Evolutionary conservation across 1,139 yeast genomes (phyloP).

Genomic region (Geotrichum phurueaensis): DNA sequence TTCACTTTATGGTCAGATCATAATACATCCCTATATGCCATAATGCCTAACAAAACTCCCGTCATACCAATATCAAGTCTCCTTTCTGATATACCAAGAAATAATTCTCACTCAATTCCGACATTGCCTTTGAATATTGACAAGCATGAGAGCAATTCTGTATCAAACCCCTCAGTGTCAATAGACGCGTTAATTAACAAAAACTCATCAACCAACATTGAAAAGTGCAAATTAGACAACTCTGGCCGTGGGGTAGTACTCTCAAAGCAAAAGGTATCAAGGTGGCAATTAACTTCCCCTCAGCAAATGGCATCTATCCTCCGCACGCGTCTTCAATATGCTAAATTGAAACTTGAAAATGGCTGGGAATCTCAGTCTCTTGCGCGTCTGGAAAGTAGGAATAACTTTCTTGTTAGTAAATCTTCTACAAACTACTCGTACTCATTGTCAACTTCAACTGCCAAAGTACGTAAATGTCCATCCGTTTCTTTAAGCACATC

Average conservation of each 20-base stretch:
- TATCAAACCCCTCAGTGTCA: not conserved
- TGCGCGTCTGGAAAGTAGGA: conserved; percentile 10
- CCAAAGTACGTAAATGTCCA: not conserved
- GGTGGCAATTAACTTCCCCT: conserved; percentile 1
- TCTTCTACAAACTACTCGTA: not conserved
- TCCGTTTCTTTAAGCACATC: conserved; percentile 3
- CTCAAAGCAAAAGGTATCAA: not conserved
- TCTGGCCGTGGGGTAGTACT: not conserved
- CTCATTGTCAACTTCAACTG: not conserved
- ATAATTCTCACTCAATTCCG: not conserved
- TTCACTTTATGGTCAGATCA: not conserved
- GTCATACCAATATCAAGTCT: not conserved
- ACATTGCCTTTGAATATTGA: not conserved
- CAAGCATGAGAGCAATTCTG: not conserved
- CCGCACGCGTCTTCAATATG: conserved; percentile 11
- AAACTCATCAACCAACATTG: not conserved
- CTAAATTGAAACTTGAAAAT: conserved; percentile 12
- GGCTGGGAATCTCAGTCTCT: conserved; percentile 16
- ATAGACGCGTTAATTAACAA: conserved; percentile 3
- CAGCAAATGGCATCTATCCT: conserved; percentile 12
- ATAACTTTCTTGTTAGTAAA: not conserved
- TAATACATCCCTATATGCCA: not conserved
- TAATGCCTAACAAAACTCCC: not conserved
- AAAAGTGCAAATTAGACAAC: not conserved
- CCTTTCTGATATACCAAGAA: conserved; percentile 1